Evolutionary conservation across 768 basidiomycete species (phyloP), one percentile per base, ranked within the genome.

Genomic region (Grammothele lineata): DNA sequence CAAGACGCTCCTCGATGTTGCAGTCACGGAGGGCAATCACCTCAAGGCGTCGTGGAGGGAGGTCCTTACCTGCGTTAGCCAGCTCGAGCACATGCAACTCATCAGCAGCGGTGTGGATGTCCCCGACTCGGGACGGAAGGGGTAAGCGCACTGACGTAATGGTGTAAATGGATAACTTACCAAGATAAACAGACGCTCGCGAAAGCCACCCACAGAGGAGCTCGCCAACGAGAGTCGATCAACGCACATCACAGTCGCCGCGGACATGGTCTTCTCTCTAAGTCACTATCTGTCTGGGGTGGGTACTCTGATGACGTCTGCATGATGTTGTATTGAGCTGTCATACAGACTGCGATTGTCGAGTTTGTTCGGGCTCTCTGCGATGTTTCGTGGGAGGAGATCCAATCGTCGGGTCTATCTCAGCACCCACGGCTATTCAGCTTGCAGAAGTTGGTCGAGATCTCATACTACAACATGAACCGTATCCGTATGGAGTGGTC

Each of bases 381-480:
- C 62, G 92, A 95, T 58, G 89, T 99, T 30, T 99, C 96, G 32
- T 97, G 95, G 95, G 92, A 98, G 64, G 96, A 99, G 68, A 99
- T 99, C 30, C 92, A 96, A 64, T 94, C 93, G 1, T 98, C 96
- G 0, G 93, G 93, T 15, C 69, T 92, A 23, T 95, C 95, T 3
- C 86, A 94, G 51, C 87, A 92, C 62, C 95, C 96, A 1, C 83
- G 96, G 21, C 72, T 97, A 47, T 99, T 98, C 76, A 95, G 94
- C 66, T 69, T 99, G 47, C 94, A 97, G 66, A 99, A 98, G 68
- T 74, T 99, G 27, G 95, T 98, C 33, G 96, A 99, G 62, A 98
- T 99, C 45, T 96, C 94, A 8, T 99, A 99, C 66, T 99, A 99
- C 70, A 99, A 99, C 68, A 99, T 99, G 96, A 85, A 75, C 53